phyloP scores from a whole-genome alignment of 1,284 basidiomycete species.

The Puccinia novopanici region DNA sequence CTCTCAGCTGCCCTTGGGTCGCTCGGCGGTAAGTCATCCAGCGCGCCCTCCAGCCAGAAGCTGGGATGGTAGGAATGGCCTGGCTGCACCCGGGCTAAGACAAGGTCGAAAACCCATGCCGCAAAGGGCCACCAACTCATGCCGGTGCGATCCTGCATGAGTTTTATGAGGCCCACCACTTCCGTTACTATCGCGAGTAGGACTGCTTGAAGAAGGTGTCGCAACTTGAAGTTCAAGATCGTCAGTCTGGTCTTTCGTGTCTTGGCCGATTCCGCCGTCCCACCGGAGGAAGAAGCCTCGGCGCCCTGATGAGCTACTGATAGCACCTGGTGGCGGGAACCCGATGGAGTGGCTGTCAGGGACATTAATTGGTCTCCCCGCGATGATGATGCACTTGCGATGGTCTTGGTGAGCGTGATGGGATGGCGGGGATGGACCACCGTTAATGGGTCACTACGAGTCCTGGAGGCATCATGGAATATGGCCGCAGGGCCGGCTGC shows the following conservation, averaged over 20 bases:
- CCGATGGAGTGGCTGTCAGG: too few relatives aligned
- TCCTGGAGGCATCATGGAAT: neutral
- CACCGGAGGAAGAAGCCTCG: too few relatives aligned
- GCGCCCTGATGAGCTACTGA: too few relatives aligned
- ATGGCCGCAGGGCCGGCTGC: neutral
- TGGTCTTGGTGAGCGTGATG: neutral
- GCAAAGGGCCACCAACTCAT: neutral
- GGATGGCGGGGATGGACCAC: neutral
- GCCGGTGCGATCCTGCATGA: neutral
- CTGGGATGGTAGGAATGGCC: neutral
- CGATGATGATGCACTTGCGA: constrained; percentile 1
- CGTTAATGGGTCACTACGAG: too few relatives aligned
- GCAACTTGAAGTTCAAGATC: constrained; percentile 7
- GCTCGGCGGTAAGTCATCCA: neutral
- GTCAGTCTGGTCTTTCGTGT: neutral
- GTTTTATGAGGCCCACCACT: neutral
- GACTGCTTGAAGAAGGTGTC: constrained; percentile 17
- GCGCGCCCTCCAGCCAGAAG: neutral
- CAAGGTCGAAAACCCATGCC: neutral
- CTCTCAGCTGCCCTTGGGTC: too few relatives aligned
- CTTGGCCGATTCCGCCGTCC: neutral
- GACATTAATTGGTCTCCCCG: neutral
- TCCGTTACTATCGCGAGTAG: constrained; percentile 15
- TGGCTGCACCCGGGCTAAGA: neutral
- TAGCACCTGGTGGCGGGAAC: too few relatives aligned